phyloP scores from a whole-genome alignment of 192 early-diverging fungal genomes.

The Pilobolus umbonatus region DNA sequence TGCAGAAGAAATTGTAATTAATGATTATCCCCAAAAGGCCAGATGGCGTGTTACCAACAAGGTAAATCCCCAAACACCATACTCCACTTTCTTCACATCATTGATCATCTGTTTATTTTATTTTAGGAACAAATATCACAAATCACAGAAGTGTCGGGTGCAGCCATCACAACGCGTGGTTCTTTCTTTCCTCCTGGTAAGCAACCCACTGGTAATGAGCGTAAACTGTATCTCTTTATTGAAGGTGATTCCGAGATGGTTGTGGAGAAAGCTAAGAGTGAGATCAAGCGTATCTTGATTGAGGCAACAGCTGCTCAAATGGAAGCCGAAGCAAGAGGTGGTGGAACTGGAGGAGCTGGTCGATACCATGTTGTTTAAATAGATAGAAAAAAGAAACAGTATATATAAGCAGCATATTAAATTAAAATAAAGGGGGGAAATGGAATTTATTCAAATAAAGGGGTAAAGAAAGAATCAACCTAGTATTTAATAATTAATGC shows the following conservation, averaged over 20 bases:
- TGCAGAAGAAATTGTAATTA: slow-evolving; percentile 90
- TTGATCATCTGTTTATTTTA: neutral
- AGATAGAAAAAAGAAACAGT: no score
- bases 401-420: no score
- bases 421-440: no score
- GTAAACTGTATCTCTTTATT: slow-evolving; percentile 93
- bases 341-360: slow-evolving; percentile 41
- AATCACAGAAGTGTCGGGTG: slow-evolving; percentile 89
- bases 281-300: slow-evolving; percentile 87
- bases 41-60: slow-evolving; percentile 94
- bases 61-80: slow-evolving; percentile 35
- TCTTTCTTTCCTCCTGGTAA: slow-evolving; percentile 85
- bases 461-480: no score
- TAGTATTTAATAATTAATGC: no score
- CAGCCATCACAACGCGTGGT: slow-evolving; percentile 94
- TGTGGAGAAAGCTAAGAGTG: slow-evolving; percentile 88
- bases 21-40: slow-evolving; percentile 95
- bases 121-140: slow-evolving; percentile 79
- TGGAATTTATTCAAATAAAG: no score
- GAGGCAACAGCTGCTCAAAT: slow-evolving; percentile 78
- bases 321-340: slow-evolving; percentile 60
- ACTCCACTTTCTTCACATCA: neutral
- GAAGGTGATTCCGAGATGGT: slow-evolving; percentile 88
- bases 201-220: slow-evolving; percentile 64
- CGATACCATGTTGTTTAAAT: slow-evolving; percentile 44